A percentile compares a stretch with the other conserved stretches of the same genome.
Evolutionary conservation across 1,284 basidiomycete genomes (phyloP).

Genomic region (Omphalotus olearius): DNA sequence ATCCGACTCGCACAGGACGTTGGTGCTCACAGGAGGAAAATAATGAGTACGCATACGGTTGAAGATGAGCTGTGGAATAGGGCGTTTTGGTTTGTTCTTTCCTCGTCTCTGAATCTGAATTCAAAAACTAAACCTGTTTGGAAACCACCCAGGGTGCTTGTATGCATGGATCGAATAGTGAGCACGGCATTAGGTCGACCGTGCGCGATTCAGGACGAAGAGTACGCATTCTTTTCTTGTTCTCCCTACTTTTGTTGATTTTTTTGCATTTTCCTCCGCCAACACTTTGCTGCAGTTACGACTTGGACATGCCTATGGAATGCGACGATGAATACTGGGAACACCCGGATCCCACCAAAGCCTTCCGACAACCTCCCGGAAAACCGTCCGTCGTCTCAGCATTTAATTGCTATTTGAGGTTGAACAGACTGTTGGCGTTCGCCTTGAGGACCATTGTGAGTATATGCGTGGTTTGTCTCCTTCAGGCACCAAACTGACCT

Average conservation of each 20-base stretch:
- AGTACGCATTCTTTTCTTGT: slow-evolving; percentile 41
- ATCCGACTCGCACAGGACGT: slow-evolving; percentile 67
- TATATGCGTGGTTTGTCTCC: slow-evolving; percentile 12
- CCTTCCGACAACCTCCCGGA: slow-evolving; percentile 54
- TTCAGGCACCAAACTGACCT: not conserved
- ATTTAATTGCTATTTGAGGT: slow-evolving; percentile 56
- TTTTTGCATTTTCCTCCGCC: not conserved
- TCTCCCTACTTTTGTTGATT: not conserved
- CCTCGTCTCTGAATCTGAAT: not conserved
- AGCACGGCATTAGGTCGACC: slow-evolving; percentile 76
- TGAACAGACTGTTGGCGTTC: slow-evolving; percentile 64
- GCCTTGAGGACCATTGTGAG: slow-evolving; percentile 61
- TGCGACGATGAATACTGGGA: slow-evolving; percentile 81
- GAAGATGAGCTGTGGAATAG: slow-evolving; percentile 75
- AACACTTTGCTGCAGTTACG: slow-evolving; percentile 44
- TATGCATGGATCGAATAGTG: slow-evolving; percentile 58
- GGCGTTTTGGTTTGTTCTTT: slow-evolving; percentile 64
- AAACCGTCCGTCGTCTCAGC: slow-evolving; percentile 49
- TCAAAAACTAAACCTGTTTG: not conserved
- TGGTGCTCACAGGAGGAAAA: slow-evolving; percentile 57
- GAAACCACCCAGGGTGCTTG: slow-evolving; percentile 48
- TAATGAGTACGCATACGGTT: slow-evolving; percentile 31
- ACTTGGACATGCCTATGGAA: slow-evolving; percentile 67
- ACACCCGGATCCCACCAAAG: slow-evolving; percentile 43
- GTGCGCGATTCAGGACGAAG: slow-evolving; percentile 81